Percentiles rank a stretch among this genome's conserved stretches.
phyloP scores from a whole-genome alignment of 805 yeast genomes.

The Tetrapisispora nanseiensis region DNA sequence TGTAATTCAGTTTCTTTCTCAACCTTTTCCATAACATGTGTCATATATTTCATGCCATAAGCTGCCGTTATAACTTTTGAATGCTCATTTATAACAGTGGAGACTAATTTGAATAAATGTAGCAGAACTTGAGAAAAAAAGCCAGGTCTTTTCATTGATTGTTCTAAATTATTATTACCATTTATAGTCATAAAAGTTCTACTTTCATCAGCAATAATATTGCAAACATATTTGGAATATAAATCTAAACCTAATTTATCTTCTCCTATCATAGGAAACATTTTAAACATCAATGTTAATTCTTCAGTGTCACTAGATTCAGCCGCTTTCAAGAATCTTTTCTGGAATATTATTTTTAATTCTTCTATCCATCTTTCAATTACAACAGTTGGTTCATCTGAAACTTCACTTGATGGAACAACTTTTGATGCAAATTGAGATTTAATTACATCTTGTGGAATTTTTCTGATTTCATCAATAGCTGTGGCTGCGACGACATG shows the following conservation, averaged over 20 bases:
- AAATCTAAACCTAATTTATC: slow-evolving; percentile 62
- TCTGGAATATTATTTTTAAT: slow-evolving; percentile 46
- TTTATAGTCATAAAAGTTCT: slow-evolving; percentile 45
- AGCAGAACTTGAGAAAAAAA: slow-evolving; percentile 48
- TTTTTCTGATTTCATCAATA: slow-evolving; percentile 40
- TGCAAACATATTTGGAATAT: slow-evolving; percentile 80
- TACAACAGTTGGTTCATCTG: slow-evolving; percentile 60
- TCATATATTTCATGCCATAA: slow-evolving; percentile 58
- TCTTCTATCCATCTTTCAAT: slow-evolving; percentile 49
- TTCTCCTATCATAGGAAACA: slow-evolving; percentile 79
- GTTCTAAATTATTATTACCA: slow-evolving; percentile 18
- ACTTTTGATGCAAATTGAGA: slow-evolving; percentile 70
- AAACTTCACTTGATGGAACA: slow-evolving; percentile 80
- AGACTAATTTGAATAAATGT: slow-evolving; percentile 72
- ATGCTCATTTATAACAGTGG: slow-evolving; percentile 79
- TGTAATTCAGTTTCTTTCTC: slow-evolving; percentile 91
- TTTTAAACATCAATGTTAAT: slow-evolving; percentile 68
- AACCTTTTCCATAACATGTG: slow-evolving; percentile 57
- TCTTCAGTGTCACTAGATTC: slow-evolving; percentile 50
- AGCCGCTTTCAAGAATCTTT: slow-evolving; percentile 66
- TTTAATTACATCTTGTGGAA: slow-evolving; percentile 47
- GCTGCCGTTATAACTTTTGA: slow-evolving; percentile 63
- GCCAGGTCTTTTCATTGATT: slow-evolving; percentile 23
- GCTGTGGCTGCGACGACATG: slow-evolving; percentile 75
- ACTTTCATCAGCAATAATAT: slow-evolving; percentile 71